Conservation (phyloP, 2,329 filamentous ascomycete genomes). For the Elsinoe batatas region DNA sequence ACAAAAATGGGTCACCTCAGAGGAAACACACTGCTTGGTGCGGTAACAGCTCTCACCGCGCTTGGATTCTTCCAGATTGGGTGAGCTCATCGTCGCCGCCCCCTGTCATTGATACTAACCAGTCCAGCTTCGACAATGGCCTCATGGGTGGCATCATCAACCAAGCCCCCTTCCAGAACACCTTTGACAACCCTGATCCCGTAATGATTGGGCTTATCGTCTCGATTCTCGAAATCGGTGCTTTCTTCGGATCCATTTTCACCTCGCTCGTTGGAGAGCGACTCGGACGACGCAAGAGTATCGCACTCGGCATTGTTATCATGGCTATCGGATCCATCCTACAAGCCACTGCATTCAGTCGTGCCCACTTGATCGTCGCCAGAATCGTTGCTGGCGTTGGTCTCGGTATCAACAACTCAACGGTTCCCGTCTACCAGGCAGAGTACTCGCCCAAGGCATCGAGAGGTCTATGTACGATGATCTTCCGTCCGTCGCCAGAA, state of each 20-base stretch:
- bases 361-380: constrained; percentile 20
- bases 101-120: constrained; percentile 10
- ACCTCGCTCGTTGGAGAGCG: constrained; percentile 35
- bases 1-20: constrained; percentile 20
- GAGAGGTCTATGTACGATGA: constrained; percentile 26
- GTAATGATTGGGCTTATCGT: constrained; percentile 38
- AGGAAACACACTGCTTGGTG: constrained; percentile 33
- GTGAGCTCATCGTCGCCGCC: constrained; percentile 35
- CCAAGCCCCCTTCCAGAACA: constrained; percentile 31
- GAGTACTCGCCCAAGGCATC: constrained; percentile 30
- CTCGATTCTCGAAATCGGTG: constrained; percentile 39
- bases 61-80: constrained; percentile 42
- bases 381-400: constrained; percentile 22
- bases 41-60: constrained; percentile 37
- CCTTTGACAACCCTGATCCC: constrained; percentile 25
- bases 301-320: constrained; percentile 34
- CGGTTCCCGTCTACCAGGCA: constrained; percentile 36
- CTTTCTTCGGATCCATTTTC: constrained; percentile 33
- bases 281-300: constrained; percentile 36
- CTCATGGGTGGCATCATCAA: constrained; percentile 29
- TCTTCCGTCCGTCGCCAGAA: not conserved
- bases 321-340: constrained; percentile 28
- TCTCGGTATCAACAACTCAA: constrained; percentile 37
- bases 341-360: constrained; percentile 19
- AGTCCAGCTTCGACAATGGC: constrained; percentile 16